Percentiles rank a stretch among this genome's conserved stretches.
Conservation (phyloP, 768 basidiomycete genomes). For the Suillus alpinus region DNA sequence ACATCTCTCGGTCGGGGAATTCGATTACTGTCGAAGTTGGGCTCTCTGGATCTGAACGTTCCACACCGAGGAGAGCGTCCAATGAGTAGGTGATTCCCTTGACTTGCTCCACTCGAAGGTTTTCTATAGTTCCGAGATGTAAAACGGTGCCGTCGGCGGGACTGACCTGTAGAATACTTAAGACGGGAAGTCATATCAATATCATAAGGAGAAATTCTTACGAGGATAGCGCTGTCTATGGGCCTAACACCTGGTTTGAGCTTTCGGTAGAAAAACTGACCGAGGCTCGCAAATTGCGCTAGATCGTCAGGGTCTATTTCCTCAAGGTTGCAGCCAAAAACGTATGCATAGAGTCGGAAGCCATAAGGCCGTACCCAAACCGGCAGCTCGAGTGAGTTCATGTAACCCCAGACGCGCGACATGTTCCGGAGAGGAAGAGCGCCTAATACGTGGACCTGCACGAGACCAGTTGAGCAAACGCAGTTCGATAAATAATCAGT, state of each 20-base stretch:
- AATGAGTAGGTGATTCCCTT: constrained; percentile 98
- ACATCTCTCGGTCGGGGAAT: constrained; percentile 49
- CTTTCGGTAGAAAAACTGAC: constrained; percentile 92
- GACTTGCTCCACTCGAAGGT: constrained; percentile 87
- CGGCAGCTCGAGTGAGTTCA: constrained; percentile 91
- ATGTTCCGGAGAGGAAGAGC: constrained; percentile 92
- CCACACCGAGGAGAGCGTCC: constrained; percentile 85
- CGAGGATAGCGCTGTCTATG: constrained; percentile 71
- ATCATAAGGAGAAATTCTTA: constrained; percentile 29
- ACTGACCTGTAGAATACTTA: constrained; percentile 56
- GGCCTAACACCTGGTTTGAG: constrained; percentile 82
- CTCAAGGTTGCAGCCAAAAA: constrained; percentile 93
- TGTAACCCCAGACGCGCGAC: constrained; percentile 95
- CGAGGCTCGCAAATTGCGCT: constrained; percentile 77
- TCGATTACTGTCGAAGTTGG: constrained; percentile 40
- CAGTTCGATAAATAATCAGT: neutral
- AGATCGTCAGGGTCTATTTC: constrained; percentile 84
- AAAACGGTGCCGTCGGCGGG: constrained; percentile 93
- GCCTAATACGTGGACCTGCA: constrained; percentile 91
- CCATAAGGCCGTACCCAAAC: constrained; percentile 94
- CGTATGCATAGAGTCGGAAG: constrained; percentile 76
- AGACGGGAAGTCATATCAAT: neutral
- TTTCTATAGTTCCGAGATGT: constrained; percentile 85
- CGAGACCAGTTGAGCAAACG: constrained; percentile 5
- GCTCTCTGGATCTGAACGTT: constrained; percentile 42